These are phyloP conservation scores for Eucommia ulmoides DNA, from an alignment of 257 asterid genomes.

Conservation along the genomic window DNA sequence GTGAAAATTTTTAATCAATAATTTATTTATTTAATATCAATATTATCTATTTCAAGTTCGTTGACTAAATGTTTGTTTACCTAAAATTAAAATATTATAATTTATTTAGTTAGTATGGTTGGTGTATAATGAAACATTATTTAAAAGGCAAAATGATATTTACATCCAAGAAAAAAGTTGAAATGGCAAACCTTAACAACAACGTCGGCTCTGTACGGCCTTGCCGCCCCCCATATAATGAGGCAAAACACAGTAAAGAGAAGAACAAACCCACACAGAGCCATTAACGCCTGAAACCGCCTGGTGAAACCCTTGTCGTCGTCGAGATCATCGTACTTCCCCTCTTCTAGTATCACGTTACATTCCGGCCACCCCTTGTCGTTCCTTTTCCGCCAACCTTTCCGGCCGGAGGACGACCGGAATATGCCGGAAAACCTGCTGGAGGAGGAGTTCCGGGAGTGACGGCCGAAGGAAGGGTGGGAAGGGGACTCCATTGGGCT, in stretches of 20 bases:
- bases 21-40: too few species aligned
- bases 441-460: constrained; percentile 83
- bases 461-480: constrained; percentile 90
- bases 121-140: too few species aligned
- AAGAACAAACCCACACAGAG: constrained; percentile 46
- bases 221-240: constrained; percentile 88
- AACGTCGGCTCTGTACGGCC: constrained; percentile 57
- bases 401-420: constrained; percentile 78
- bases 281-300: constrained; percentile 68
- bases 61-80: too few species aligned
- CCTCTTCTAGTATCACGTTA: constrained; percentile 78
- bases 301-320: constrained; percentile 49
- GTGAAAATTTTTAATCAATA: too few species aligned
- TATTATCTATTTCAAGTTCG: too few species aligned
- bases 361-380: constrained; percentile 99
- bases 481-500: constrained; percentile 98
- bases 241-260: constrained; percentile 74
- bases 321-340: constrained; percentile 67
- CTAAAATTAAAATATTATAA: too few species aligned
- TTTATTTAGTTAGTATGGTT: too few species aligned
- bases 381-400: constrained; percentile 56
- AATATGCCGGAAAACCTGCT: constrained; percentile 94
- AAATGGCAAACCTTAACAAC: not conserved
- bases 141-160: too few species aligned
- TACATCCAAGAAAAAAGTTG: too few species aligned